Percentiles rank a stretch among this genome's conserved stretches.
These are phyloP conservation scores for Coniochaeta sp. DNA, from an alignment of 2,329 filamentous ascomycete species.

Conservation along the genomic window DNA sequence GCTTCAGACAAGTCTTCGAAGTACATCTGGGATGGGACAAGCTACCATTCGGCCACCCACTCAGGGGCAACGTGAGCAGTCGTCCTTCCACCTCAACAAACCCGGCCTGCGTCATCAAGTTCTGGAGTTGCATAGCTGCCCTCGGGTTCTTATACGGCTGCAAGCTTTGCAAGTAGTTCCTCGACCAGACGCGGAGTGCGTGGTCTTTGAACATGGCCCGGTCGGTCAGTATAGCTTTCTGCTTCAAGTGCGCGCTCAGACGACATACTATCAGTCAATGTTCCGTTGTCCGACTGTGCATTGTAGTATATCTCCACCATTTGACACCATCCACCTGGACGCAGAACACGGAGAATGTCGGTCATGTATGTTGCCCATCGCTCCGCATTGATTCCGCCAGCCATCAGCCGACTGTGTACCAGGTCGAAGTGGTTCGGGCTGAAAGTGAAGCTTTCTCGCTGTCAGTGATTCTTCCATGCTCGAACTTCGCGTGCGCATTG, in stretches of 20 bases:
- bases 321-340: slow-evolving; percentile 76
- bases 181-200: slow-evolving; percentile 61
- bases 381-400: slow-evolving; percentile 61
- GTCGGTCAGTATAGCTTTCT: background rate
- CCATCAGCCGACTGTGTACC: slow-evolving; percentile 69
- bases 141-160: slow-evolving; percentile 60
- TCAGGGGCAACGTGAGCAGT: slow-evolving; percentile 61
- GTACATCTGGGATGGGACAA: background rate
- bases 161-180: slow-evolving; percentile 52
- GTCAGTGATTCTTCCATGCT: slow-evolving; percentile 6
- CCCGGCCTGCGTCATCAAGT: slow-evolving; percentile 51
- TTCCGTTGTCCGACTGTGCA: slow-evolving; percentile 78
- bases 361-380: slow-evolving; percentile 70
- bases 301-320: slow-evolving; percentile 84
- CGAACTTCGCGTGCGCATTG: background rate
- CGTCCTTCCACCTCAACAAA: slow-evolving; percentile 60
- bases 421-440: slow-evolving; percentile 68
- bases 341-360: slow-evolving; percentile 67
- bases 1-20: slow-evolving; percentile 9
- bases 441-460: slow-evolving; percentile 52
- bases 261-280: slow-evolving; percentile 52
- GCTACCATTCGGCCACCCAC: slow-evolving; percentile 61
- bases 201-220: slow-evolving; percentile 35
- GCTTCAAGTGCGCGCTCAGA: background rate
- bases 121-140: slow-evolving; percentile 51